Evolutionary conservation across 2,329 filamentous ascomycete genomes (phyloP).

Genomic region (Epichloe elymi): DNA sequence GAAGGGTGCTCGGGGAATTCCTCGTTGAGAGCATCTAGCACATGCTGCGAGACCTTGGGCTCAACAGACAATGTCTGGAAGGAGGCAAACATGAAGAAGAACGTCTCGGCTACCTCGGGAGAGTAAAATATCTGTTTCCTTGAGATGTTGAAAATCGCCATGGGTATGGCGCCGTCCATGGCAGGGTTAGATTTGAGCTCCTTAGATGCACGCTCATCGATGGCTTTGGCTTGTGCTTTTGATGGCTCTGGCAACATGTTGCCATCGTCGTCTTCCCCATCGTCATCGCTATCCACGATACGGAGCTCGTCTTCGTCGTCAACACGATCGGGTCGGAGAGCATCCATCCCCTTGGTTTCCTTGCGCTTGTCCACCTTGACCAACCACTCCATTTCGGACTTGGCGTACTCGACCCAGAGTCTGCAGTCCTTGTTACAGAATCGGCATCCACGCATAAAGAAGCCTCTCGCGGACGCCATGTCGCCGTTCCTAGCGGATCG

Average conservation of each 20-base stretch:
- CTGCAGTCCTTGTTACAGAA: conserved; percentile 67
- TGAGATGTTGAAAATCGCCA: conserved; percentile 81
- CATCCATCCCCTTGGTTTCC: conserved; percentile 32
- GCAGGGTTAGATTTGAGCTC: conserved; percentile 64
- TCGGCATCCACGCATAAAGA: conserved; percentile 76
- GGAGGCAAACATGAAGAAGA: conserved; percentile 65
- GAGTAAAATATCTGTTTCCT: conserved; percentile 64
- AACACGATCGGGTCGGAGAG: conserved; percentile 32
- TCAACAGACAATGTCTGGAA: conserved; percentile 57
- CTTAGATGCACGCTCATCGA: conserved; percentile 30
- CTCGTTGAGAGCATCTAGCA: conserved; percentile 51
- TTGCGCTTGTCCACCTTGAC: conserved; percentile 64
- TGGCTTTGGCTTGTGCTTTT: conserved; percentile 27
- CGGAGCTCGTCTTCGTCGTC: conserved; percentile 36
- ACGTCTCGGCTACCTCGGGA: conserved; percentile 52
- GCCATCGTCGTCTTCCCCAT: conserved; percentile 29
- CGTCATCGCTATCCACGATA: conserved; percentile 32
- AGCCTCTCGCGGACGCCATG: conserved; percentile 72
- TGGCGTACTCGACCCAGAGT: conserved; percentile 83
- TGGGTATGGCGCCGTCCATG: conserved; percentile 82
- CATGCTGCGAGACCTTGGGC: conserved; percentile 56
- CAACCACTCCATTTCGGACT: conserved; percentile 86
- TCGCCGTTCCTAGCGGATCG: conserved; percentile 69
- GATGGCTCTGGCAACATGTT: conserved; percentile 32
- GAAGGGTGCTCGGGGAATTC: conserved; percentile 46